Base-by-base conservation (phyloP, 2,329 filamentous ascomycete species). In the Colletotrichum tropicale region DNA sequence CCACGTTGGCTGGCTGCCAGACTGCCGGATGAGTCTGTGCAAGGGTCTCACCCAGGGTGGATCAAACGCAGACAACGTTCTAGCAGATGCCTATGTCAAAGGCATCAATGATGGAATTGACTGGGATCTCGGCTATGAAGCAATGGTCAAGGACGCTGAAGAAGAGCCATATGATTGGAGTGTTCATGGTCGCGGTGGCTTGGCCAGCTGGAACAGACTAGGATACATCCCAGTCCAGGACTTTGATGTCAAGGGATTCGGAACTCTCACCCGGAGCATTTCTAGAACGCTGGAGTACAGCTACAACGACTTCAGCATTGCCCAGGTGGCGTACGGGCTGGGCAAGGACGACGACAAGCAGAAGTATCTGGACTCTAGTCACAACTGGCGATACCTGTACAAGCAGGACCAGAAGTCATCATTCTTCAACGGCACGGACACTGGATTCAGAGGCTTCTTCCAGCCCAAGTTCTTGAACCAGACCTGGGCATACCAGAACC, bases 231-330 rank as follows among this genome's bases (percentile, higher is more conserved):
- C 94, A 0, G 89, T 90, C 0, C 89, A 93, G 73, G 93, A 95
- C 77, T 91, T 91, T 70, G 94, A 96, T 81, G 86, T 87, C 81
- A 87, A 87, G 73, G 93, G 93, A 3, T 90, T 91, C n/a, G 94
- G 94, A 1, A 91, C 92, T 0, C 89, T 94, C 82, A 95, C 94
- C 0, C 88, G 94, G 8, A 93, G 90, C 77, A 89, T 96, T 30
- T 95, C 92, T 2, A 88, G 94, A 9, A 95, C 94, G 0, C 89
- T 96, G 1, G 94, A 96, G 81, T 96, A 96, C 81, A 91, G 93
- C 8, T 96, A 96, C 83, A 92, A 96, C 77, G 94, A 96, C 84
- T 96, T 91, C 79, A 92, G 91, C 77, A 92, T 94, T 71, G 87
- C 91, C 1, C 86, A 91, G 62, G 90, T 95, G 71, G 93, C 93